A percentile compares a stretch with the other conserved stretches of the same genome.
phyloP scores from a whole-genome alignment of 192 early-diverging fungal genomes.

The Coemansia sp. region DNA sequence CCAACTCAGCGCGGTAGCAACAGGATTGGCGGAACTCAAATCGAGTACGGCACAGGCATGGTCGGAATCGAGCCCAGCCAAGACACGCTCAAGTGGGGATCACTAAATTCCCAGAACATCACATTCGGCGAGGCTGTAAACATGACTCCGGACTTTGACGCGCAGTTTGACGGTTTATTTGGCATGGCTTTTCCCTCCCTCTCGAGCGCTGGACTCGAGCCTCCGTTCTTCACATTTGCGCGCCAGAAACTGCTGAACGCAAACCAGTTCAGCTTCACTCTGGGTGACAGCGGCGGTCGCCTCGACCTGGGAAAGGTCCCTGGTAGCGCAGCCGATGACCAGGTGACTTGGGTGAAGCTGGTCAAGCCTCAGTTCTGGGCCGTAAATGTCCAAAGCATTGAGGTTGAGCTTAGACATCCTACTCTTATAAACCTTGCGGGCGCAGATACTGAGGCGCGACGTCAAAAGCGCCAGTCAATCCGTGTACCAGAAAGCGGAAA shows the following conservation, averaged over 20 bases:
- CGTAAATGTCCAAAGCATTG: conserved; percentile 24
- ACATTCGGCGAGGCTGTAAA: conserved; percentile 43
- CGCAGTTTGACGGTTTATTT: conserved; percentile 48
- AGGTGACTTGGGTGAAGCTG: conserved; percentile 32
- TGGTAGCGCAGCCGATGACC: background rate
- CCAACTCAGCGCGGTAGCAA: background rate
- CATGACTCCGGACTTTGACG: conserved; percentile 51
- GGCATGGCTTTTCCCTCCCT: conserved; percentile 48
- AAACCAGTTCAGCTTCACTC: conserved; percentile 51
- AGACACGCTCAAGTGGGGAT: conserved; percentile 40
- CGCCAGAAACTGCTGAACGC: conserved; percentile 22
- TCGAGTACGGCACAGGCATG: conserved; percentile 49
- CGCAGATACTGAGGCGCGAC: background rate
- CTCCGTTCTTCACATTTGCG: conserved; percentile 41
- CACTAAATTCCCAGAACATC: conserved; percentile 23
- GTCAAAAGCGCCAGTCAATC: conserved; percentile 2
- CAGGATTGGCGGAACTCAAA: conserved; percentile 3
- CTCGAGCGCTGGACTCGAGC: conserved; percentile 36
- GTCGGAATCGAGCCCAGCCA: conserved; percentile 34
- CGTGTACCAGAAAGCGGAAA: background rate
- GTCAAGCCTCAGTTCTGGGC: conserved; percentile 49
- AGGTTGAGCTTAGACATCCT: background rate
- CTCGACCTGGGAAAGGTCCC: conserved; percentile 38
- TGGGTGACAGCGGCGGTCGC: conserved; percentile 34
- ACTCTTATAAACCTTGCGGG: background rate